A percentile compares a stretch with the other conserved stretches of the same genome.
These are phyloP conservation scores for Aspergillus japonicus DNA, from an alignment of 2,329 filamentous ascomycete genomes.

Conservation along the genomic window DNA sequence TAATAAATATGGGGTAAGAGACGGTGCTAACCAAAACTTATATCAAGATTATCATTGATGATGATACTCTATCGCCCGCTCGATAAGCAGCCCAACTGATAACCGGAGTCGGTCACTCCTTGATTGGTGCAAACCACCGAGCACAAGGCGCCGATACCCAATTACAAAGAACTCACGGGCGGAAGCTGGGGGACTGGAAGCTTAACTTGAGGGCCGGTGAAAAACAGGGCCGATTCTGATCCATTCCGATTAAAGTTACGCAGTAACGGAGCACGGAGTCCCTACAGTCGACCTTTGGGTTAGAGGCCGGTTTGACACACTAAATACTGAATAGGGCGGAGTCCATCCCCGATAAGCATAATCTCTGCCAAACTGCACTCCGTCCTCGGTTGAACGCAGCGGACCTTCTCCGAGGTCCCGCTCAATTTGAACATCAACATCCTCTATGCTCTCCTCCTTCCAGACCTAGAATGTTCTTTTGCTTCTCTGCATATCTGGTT, in stretches of 20 bases:
- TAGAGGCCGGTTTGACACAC: too few species aligned
- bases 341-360: not conserved
- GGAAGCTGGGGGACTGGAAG: not conserved
- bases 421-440: too few species aligned
- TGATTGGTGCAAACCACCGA: conserved; percentile 14
- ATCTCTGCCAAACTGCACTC: not conserved
- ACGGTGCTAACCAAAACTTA: not conserved
- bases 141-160: conserved; percentile 10
- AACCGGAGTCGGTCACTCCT: not conserved
- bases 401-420: not conserved
- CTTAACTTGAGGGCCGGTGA: conserved; percentile 3
- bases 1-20: conserved; percentile 27
- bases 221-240: conserved; percentile 1
- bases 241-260: not conserved
- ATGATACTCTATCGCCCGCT: not conserved
- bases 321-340: not conserved
- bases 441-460: too few species aligned
- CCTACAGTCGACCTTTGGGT: too few species aligned
- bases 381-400: not conserved
- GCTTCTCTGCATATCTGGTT: not conserved
- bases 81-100: not conserved
- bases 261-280: too few species aligned
- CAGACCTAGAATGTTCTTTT: not conserved
- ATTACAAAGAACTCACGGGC: not conserved
- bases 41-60: not conserved